Percentiles rank a stretch among this genome's conserved stretches.
Evolutionary conservation across 805 yeast species (phyloP).

Genomic region (Metschnikowia anglica): DNA sequence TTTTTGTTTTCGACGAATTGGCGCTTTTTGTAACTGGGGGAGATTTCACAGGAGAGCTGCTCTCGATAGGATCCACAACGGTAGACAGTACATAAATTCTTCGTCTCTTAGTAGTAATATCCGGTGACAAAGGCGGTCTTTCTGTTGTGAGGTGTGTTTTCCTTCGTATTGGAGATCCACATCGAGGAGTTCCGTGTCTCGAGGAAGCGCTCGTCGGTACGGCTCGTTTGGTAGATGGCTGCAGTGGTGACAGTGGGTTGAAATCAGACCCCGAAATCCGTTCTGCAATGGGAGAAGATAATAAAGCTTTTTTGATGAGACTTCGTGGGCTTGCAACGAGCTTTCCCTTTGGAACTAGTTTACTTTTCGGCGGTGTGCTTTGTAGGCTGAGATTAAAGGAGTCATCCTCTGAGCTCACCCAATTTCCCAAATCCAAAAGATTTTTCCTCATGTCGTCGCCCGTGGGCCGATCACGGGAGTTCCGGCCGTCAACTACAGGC

Average conservation of each 20-base stretch:
- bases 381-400: conserved; percentile 4
- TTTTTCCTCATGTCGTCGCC: background rate
- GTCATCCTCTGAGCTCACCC: conserved; percentile 25
- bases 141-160: background rate
- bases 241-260: background rate
- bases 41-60: conserved; percentile 11
- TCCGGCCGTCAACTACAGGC: background rate
- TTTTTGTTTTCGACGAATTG: conserved; percentile 1
- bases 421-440: conserved; percentile 18
- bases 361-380: background rate
- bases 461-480: background rate
- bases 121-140: background rate
- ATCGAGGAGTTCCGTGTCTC: no score
- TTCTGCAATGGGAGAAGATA: conserved; percentile 15
- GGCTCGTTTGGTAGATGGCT: background rate
- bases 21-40: conserved; percentile 8
- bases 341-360: background rate
- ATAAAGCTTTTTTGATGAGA: conserved; percentile 1
- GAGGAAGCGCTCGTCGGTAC: background rate
- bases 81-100: background rate
- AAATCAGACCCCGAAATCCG: conserved; percentile 2
- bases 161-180: background rate
- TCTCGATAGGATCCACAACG: conserved; percentile 11
- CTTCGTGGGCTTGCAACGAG: background rate
- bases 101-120: background rate